Conservation (phyloP, 140 eudicot genomes). For the Cichorium intybus region DNA sequence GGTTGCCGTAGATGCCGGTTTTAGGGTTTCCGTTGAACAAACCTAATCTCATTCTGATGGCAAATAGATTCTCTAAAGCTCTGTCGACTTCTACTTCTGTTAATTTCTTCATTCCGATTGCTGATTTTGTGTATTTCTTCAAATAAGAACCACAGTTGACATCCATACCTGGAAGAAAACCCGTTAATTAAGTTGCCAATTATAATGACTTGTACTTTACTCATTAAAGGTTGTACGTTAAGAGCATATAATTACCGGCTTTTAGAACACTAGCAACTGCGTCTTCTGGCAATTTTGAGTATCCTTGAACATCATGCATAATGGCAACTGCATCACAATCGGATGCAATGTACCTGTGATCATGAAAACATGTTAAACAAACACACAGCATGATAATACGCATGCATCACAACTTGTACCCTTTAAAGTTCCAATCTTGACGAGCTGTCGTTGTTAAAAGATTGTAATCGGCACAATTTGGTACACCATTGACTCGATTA, state of each 20-base stretch:
- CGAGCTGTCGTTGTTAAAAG: slow-evolving; percentile 72
- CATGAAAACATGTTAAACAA: slow-evolving; percentile 12
- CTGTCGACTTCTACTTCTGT: slow-evolving; percentile 54
- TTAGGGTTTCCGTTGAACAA: slow-evolving; percentile 69
- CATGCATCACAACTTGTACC: slow-evolving; percentile 34
- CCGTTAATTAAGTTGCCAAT: not conserved
- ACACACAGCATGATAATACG: not conserved
- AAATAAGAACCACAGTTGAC: slow-evolving; percentile 77
- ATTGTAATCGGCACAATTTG: slow-evolving; percentile 73
- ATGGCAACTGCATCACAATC: slow-evolving; percentile 85
- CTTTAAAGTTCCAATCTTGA: slow-evolving; percentile 57
- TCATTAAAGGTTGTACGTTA: not conserved
- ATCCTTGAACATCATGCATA: slow-evolving; percentile 61
- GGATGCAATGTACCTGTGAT: slow-evolving; percentile 67
- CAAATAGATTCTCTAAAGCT: slow-evolving; percentile 66
- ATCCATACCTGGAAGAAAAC: slow-evolving; percentile 63
- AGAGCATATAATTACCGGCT: slow-evolving; percentile 49
- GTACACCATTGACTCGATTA: slow-evolving; percentile 74
- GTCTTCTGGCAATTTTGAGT: slow-evolving; percentile 72
- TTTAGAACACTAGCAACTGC: slow-evolving; percentile 78
- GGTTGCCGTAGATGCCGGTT: slow-evolving; percentile 36
- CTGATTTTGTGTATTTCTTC: slow-evolving; percentile 68
- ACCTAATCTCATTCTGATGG: slow-evolving; percentile 72
- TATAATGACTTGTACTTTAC: not conserved
- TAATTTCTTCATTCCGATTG: slow-evolving; percentile 52